Conservation (phyloP, 2,329 filamentous ascomycete genomes). For the Diaporthe australafricana region DNA sequence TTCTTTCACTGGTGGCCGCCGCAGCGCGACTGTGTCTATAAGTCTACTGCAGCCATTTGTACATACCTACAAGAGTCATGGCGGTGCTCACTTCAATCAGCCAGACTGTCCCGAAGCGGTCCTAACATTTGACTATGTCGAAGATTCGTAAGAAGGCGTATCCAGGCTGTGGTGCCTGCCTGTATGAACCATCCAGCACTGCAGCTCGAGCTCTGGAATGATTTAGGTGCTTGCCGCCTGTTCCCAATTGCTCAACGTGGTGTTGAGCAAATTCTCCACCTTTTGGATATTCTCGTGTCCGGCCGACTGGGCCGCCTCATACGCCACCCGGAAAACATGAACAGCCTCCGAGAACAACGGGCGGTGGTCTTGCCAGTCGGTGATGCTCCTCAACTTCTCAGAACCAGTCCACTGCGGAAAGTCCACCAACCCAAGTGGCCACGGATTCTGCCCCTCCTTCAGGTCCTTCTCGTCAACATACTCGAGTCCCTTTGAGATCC, state of each 20-base stretch:
- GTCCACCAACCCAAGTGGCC: slow-evolving; percentile 45
- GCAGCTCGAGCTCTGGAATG: background rate
- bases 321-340: slow-evolving; percentile 51
- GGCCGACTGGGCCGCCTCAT: slow-evolving; percentile 47
- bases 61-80: too few species aligned
- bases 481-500: slow-evolving; percentile 46
- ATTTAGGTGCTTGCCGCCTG: background rate
- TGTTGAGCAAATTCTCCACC: background rate
- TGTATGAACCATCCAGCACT: background rate
- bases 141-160: background rate
- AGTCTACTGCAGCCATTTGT: background rate
- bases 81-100: background rate
- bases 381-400: slow-evolving; percentile 53
- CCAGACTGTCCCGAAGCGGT: background rate
- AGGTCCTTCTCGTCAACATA: slow-evolving; percentile 42
- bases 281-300: slow-evolving; percentile 30
- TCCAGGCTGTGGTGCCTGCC: background rate
- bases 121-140: background rate
- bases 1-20: too few species aligned
- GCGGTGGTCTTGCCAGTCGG: slow-evolving; percentile 54
- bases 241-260: background rate
- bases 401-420: slow-evolving; percentile 57
- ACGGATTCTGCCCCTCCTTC: slow-evolving; percentile 8
- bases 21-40: background rate
- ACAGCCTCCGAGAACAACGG: slow-evolving; percentile 51